phyloP scores from a whole-genome alignment of 768 basidiomycete species.

The Boletus tylopilopsis region DNA sequence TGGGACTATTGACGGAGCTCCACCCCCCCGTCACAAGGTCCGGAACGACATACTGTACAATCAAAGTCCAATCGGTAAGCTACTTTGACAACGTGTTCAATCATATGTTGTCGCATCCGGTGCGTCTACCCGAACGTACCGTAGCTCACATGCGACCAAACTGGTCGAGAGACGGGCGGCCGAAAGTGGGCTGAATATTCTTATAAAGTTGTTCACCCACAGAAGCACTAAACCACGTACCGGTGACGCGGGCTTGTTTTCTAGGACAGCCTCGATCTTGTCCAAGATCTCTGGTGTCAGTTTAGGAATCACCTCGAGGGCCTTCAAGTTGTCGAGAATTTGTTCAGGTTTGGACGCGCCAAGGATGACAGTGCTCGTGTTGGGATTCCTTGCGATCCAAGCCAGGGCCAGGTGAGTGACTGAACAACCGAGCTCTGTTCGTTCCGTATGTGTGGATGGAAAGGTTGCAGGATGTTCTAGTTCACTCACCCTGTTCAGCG shows the following conservation, averaged over 20 bases:
- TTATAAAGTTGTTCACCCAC: slow-evolving; percentile 41
- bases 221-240: slow-evolving; percentile 19
- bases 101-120: not conserved
- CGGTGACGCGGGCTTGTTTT: slow-evolving; percentile 32
- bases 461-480: not conserved
- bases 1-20: not conserved
- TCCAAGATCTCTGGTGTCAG: slow-evolving; percentile 46
- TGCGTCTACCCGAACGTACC: not conserved
- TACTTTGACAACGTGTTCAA: not conserved
- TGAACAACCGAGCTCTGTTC: slow-evolving; percentile 39
- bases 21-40: not conserved
- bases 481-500: slow-evolving; percentile 34
- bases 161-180: slow-evolving; percentile 29
- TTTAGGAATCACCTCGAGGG: slow-evolving; percentile 52
- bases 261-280: slow-evolving; percentile 51
- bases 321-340: slow-evolving; percentile 46
- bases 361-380: slow-evolving; percentile 45
- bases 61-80: not conserved
- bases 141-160: slow-evolving; percentile 18
- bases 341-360: slow-evolving; percentile 49
- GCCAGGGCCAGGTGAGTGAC: slow-evolving; percentile 52
- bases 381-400: slow-evolving; percentile 52
- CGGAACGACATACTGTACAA: too few species aligned
- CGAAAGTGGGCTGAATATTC: slow-evolving; percentile 21
- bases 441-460: slow-evolving; percentile 1